These are phyloP conservation scores for Tylopilus sp. DNA, from an alignment of 1,284 basidiomycete genomes.

Conservation along the genomic window DNA sequence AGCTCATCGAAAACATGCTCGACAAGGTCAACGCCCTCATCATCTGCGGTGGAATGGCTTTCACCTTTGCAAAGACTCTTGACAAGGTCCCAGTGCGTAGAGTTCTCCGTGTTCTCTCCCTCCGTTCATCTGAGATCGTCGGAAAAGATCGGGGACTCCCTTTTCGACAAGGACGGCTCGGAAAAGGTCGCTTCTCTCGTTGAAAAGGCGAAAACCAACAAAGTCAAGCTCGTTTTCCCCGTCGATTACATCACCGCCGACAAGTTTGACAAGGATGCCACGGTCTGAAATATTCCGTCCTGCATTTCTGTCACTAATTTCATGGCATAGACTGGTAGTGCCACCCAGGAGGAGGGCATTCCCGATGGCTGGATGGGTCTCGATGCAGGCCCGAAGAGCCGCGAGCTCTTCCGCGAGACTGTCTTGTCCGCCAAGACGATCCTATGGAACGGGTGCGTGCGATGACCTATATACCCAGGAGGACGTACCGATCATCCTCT, in stretches of 20 bases:
- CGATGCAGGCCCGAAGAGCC: conserved; percentile 82
- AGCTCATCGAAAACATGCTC: conserved; percentile 98
- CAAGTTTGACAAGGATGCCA: conserved; percentile 92
- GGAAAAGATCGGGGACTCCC: conserved; percentile 83
- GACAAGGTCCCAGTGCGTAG: conserved; percentile 67
- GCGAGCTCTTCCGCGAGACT: conserved; percentile 74
- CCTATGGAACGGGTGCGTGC: conserved; percentile 88
- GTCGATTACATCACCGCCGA: conserved; percentile 93
- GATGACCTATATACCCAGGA: neutral
- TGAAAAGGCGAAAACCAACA: conserved; percentile 92
- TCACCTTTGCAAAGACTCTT: conserved; percentile 97
- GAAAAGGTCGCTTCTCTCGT: conserved; percentile 84
- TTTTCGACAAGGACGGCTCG: conserved; percentile 90
- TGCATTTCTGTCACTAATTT: conserved; percentile 8
- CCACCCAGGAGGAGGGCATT: conserved; percentile 84
- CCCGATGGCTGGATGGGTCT: conserved; percentile 95
- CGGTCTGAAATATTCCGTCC: conserved; percentile 42
- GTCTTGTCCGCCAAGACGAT: conserved; percentile 93
- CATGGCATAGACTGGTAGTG: conserved; percentile 57
- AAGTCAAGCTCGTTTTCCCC: conserved; percentile 94
- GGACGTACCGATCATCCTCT: neutral
- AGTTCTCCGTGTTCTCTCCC: neutral
- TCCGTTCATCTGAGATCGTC: conserved; percentile 4
- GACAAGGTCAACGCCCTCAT: conserved; percentile 98
- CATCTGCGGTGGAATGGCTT: conserved; percentile 98